These are phyloP conservation scores for Saccharomyces hybrid DNA, from an alignment of 1,139 yeast species.

Conservation along the genomic window DNA sequence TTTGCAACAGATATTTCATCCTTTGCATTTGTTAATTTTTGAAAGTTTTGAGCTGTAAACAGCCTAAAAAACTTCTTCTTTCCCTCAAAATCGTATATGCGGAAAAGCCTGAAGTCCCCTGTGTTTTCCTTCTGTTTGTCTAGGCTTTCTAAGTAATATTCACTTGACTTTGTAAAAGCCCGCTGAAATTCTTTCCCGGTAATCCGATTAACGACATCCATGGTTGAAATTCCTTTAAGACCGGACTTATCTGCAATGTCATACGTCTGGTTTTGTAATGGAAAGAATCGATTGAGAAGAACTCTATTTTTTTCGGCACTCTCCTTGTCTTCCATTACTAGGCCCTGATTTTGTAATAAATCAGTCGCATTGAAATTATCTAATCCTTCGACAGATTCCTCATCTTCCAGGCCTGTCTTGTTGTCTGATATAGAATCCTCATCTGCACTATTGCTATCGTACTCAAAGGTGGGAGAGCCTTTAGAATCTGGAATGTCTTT, in stretches of 20 bases:
- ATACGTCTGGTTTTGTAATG: constrained; percentile 56
- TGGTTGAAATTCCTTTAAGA: constrained; percentile 48
- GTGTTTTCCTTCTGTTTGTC: constrained; percentile 32
- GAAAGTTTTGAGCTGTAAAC: constrained; percentile 42
- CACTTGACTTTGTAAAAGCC: constrained; percentile 45
- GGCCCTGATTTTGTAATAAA: constrained; percentile 27
- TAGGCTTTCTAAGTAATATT: constrained; percentile 36
- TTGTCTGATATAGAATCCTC: constrained; percentile 19
- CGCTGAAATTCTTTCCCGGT: constrained; percentile 49
- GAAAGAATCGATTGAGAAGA: constrained; percentile 47
- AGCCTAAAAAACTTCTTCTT: constrained; percentile 66
- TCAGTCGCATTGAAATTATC: constrained; percentile 31
- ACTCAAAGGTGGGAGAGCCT: constrained; percentile 24
- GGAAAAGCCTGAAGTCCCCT: constrained; percentile 39
- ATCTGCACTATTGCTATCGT: constrained; percentile 21
- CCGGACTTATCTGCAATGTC: constrained; percentile 39
- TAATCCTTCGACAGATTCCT: constrained; percentile 25
- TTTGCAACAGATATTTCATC: background rate
- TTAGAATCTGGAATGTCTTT: constrained; percentile 38
- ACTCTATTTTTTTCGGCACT: constrained; percentile 14
- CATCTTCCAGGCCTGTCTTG: constrained; percentile 25
- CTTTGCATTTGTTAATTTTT: constrained; percentile 23
- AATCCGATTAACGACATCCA: constrained; percentile 41
- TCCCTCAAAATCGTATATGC: constrained; percentile 68
- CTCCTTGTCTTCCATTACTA: constrained; percentile 24